Evolutionary conservation across 768 basidiomycete species (phyloP).

Genomic region (Tephrocybe sp.): DNA sequence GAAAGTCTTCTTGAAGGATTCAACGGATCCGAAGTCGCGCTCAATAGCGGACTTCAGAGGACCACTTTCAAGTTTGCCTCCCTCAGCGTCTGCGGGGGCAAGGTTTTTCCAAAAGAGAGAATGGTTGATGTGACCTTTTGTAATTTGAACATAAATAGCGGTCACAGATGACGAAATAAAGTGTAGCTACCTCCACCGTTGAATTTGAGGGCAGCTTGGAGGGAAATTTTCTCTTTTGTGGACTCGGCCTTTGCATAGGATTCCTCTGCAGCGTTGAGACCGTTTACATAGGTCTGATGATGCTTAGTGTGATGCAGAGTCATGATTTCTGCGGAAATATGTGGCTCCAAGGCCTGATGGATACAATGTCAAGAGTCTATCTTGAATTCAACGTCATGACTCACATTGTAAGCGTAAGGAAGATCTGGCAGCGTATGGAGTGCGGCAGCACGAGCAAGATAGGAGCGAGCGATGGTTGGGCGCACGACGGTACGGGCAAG

Average conservation of each 20-base stretch:
- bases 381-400: conserved; percentile 12
- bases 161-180: not conserved
- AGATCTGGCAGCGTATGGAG: conserved; percentile 76
- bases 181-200: conserved; percentile 80
- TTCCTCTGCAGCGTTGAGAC: conserved; percentile 90
- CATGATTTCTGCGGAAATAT: conserved; percentile 93
- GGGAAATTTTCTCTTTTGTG: conserved; percentile 71
- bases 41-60: conserved; percentile 74
- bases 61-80: conserved; percentile 63
- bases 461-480: conserved; percentile 43
- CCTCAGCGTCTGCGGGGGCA: conserved; percentile 62
- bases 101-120: conserved; percentile 98
- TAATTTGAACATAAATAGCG: not conserved
- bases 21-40: conserved; percentile 83
- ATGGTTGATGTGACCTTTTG: conserved; percentile 86
- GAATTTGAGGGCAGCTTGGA: conserved; percentile 93
- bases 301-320: conserved; percentile 89
- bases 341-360: conserved; percentile 81
- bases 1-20: conserved; percentile 80
- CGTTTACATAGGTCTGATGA: conserved; percentile 91
- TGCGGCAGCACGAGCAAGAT: conserved; percentile 39
- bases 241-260: conserved; percentile 65
- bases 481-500: conserved; percentile 41
- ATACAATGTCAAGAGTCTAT: conserved; percentile 1
- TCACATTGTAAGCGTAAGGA: conserved; percentile 77